Base-by-base conservation (phyloP, 345 rosid genomes). In the Passiflora organensis region DNA sequence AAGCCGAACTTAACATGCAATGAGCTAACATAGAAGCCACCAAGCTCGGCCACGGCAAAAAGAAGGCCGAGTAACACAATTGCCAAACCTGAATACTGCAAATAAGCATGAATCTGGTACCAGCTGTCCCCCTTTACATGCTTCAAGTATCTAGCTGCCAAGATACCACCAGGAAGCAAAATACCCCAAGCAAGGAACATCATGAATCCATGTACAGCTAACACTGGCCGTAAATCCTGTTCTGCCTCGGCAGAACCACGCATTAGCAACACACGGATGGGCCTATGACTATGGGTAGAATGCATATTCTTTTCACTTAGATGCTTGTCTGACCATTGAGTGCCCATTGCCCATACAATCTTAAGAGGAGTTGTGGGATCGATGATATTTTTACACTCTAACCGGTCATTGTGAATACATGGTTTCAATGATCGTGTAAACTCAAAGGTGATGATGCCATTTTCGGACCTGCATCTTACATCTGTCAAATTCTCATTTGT, bases 131-230 rank as follows among this genome's bases (percentile, higher is more conserved):
- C 99, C 63, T 93, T 88, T 57, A 93, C 85, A 47, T 89, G 96
- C 71, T 93, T 88, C 62, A 93, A 59, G 79, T 86, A 93, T 60
- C 96, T 80, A 48, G 96, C 91, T 0, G 99, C 81, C 69, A 93
- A 56, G 67, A 85, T 78, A 32, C 99, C 96, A 2, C 94, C 87
- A 15, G 99, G 96, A 56, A 93, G 84, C 70, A 93, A 65, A 76
- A 93, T 86, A 38, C 96, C 99, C 96, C 96, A 93, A 51, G 96
- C 94, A 13, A 93, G 99, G 74, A 93, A 93, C 99, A 93, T 89
- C 99, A 93, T 89, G 77, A 89, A 93, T 41, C 99, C 96, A n/a
- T 93, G 99, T 41, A 89, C 96, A 1, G 96, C 94, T 48, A 86
- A 71, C 13, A 93, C 96, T 0, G 96, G 96, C 32, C 81, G 77